Evolutionary conservation across 805 yeast genomes (phyloP), one percentile per base, ranked within the genome.

Genomic region (Candida nonsorbophila): DNA sequence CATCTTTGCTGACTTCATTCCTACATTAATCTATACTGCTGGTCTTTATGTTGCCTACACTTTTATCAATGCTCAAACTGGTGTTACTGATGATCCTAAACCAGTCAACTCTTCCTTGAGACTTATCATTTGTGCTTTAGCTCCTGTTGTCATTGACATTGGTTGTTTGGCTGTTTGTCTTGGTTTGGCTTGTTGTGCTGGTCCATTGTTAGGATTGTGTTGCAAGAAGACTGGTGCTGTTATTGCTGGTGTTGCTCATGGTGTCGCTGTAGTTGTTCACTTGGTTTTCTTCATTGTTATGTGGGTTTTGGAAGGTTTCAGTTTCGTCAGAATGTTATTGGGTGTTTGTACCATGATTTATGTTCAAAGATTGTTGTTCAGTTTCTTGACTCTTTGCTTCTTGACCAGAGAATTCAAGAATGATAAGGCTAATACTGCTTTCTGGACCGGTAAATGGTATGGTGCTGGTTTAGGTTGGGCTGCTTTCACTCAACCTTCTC

Each of bases 381-480:
- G 87, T 70, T 55, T 81, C 47, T 69, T 92, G 70, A 84, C 95
- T 7, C 67, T 81, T 30, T 60, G 77, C 43, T 66, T 79, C 60
- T 69, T 94, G 53, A 85, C 97, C 30, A 79, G 98, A 70, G 99
- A 92, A 67, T 87, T 87, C 72, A 86, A 86, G 79, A 84, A 84
- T 49, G 97, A 90, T 63, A 85, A 80, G 53, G 71, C 97, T 20
- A 92, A 92, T 68, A 83, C 94, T 47, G 97, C 98, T 16, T 92
- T 94, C 94, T 92, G 99, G 99, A 84, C 95, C 34, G 99, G 99
- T 73, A 88, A 87, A 64, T 92, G 99, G 99, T 87, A 88, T 59
- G 92, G 94, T 36, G 71, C 84, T 37, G 92, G 95, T 52, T 65
- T 90, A 61, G 98, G 97, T 36, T 78, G 80, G 77, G 77, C 81